A percentile compares a stretch with the other conserved stretches of the same genome.
Conservation (phyloP, 768 basidiomycete species). For the Pisolithus sp. region DNA sequence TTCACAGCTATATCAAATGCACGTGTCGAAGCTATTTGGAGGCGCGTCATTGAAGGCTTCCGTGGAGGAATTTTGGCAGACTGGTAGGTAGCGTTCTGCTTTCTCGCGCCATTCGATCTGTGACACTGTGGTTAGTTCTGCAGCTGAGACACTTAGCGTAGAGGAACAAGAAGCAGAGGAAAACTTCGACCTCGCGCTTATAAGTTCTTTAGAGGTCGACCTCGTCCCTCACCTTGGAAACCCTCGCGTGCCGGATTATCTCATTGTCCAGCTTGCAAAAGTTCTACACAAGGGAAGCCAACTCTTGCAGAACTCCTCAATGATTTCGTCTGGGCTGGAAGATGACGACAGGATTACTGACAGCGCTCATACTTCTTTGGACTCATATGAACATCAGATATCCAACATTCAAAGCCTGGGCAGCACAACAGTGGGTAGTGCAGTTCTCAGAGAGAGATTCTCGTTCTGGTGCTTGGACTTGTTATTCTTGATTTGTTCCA, state of each 20-base stretch:
- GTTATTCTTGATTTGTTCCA: slow-evolving; percentile 73
- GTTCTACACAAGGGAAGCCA: slow-evolving; percentile 69
- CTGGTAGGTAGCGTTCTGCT: slow-evolving; percentile 46
- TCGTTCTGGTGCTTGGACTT: slow-evolving; percentile 92
- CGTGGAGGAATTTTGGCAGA: slow-evolving; percentile 78
- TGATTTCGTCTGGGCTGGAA: slow-evolving; percentile 1
- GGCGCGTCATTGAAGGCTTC: slow-evolving; percentile 76
- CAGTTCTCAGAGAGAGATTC: slow-evolving; percentile 75
- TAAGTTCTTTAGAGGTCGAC: slow-evolving; percentile 73
- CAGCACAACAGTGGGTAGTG: slow-evolving; percentile 49
- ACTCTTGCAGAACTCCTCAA: slow-evolving; percentile 38
- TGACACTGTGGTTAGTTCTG: slow-evolving; percentile 36
- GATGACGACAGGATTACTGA: slow-evolving; percentile 8
- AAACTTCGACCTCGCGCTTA: slow-evolving; percentile 77
- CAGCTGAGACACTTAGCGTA: slow-evolving; percentile 48
- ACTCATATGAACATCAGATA: slow-evolving; percentile 27
- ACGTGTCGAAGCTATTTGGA: slow-evolving; percentile 78
- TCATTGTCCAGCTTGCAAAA: slow-evolving; percentile 62
- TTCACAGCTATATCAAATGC: slow-evolving; percentile 50
- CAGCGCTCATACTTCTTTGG: slow-evolving; percentile 4
- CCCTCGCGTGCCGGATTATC: slow-evolving; percentile 58
- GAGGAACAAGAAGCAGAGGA: slow-evolving; percentile 73
- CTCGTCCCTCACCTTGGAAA: slow-evolving; percentile 73
- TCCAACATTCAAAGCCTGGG: slow-evolving; percentile 41
- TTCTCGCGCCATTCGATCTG: background rate